Percentiles rank a stretch among this genome's conserved stretches.
Evolutionary conservation across 2,329 filamentous ascomycete genomes (phyloP).

Genomic region (Hypoxylon sp.): DNA sequence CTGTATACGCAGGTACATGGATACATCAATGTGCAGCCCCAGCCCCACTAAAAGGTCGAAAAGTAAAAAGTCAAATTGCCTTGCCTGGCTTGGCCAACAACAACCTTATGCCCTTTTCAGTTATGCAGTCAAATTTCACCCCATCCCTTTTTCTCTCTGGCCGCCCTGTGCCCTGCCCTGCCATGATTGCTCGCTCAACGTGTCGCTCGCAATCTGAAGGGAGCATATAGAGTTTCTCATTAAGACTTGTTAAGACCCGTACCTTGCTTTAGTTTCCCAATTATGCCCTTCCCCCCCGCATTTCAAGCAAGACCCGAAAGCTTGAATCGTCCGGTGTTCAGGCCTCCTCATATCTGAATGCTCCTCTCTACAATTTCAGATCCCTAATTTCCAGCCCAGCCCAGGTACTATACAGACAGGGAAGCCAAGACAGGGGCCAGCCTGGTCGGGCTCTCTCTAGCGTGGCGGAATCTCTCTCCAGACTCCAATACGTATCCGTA

Average conservation of each 20-base stretch:
- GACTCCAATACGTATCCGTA: slow-evolving; percentile 28
- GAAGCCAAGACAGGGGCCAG: slow-evolving; percentile 37
- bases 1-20: slow-evolving; percentile 21
- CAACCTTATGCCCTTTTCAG: slow-evolving; percentile 33
- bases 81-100: slow-evolving; percentile 27
- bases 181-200: slow-evolving; percentile 22
- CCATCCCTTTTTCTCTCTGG: slow-evolving; percentile 33
- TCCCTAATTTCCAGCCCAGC: slow-evolving; percentile 30
- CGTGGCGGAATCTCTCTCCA: slow-evolving; percentile 39
- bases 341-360: slow-evolving; percentile 15
- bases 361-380: slow-evolving; percentile 24
- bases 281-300: slow-evolving; percentile 26
- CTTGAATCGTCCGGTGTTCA: slow-evolving; percentile 27
- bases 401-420: slow-evolving; percentile 26
- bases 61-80: slow-evolving; percentile 26
- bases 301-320: slow-evolving; percentile 26
- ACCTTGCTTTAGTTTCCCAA: slow-evolving; percentile 36
- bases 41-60: slow-evolving; percentile 18
- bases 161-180: slow-evolving; percentile 7
- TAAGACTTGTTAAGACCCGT: slow-evolving; percentile 35
- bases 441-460: slow-evolving; percentile 34
- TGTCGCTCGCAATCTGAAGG: slow-evolving; percentile 39
- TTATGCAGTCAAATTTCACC: slow-evolving; percentile 30
- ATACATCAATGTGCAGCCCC: neutral
- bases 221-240: slow-evolving; percentile 31